These are phyloP conservation scores for Incumbomyces delicatus DNA, from an alignment of 2,329 filamentous ascomycete species.

Conservation along the genomic window DNA sequence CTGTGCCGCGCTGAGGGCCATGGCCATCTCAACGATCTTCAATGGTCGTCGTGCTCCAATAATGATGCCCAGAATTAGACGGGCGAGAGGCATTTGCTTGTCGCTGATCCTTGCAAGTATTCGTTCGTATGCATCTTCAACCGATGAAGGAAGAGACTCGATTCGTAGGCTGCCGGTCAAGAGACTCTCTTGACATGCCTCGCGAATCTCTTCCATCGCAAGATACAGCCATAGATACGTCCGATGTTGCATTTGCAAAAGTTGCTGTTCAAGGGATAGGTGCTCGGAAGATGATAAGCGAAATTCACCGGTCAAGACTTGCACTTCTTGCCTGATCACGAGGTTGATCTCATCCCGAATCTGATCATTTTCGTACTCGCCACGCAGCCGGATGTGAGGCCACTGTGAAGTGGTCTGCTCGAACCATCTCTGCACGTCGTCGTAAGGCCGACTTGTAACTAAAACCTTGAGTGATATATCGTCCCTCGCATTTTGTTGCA, in stretches of 20 bases:
- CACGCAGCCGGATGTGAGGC: constrained; percentile 12
- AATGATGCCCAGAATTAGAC: constrained; percentile 16
- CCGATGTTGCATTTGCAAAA: constrained; percentile 16
- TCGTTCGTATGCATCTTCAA: constrained; percentile 16
- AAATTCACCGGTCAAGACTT: constrained; percentile 6
- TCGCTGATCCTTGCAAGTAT: constrained; percentile 13
- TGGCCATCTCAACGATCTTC: constrained; percentile 13
- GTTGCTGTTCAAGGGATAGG: not conserved
- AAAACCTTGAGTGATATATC: constrained; percentile 13
- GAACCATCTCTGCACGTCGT: constrained; percentile 16
- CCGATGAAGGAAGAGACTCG: constrained; percentile 10
- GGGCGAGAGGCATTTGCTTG: constrained; percentile 3
- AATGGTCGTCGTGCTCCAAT: constrained; percentile 14
- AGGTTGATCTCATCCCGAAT: constrained; percentile 19
- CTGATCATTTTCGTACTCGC: constrained; percentile 14
- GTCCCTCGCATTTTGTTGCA: constrained; percentile 3
- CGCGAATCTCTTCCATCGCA: constrained; percentile 12
- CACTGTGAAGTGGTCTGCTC: constrained; percentile 2
- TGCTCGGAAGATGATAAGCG: not conserved
- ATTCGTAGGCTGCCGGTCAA: constrained; percentile 9
- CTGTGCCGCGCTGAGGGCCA: constrained; percentile 11
- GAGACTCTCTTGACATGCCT: constrained; percentile 8
- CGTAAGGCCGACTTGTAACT: constrained; percentile 24
- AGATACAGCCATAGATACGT: constrained; percentile 25
- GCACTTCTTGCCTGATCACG: constrained; percentile 14